Percentiles rank a stretch among this genome's conserved stretches.
Evolutionary conservation across 129 eudicot genomes (phyloP).

Genomic region (Chrysanthemum makinoi): DNA sequence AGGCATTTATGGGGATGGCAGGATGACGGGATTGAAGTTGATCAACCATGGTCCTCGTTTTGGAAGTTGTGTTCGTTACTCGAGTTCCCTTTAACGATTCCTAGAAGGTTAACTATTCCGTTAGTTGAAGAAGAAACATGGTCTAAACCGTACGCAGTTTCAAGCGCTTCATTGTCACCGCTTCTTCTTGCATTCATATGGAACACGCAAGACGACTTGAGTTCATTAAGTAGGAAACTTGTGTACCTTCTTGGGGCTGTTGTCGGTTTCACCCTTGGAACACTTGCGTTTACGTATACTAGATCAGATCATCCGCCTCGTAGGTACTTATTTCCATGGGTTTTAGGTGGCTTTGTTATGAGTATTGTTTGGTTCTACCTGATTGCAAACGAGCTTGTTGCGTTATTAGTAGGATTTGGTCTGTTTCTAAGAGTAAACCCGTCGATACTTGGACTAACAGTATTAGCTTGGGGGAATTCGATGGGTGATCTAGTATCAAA

Average conservation of each 20-base stretch:
- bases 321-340: conserved; percentile 67
- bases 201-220: conserved; percentile 48
- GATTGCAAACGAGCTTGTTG: conserved; percentile 91
- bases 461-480: conserved; percentile 41
- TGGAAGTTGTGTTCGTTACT: conserved; percentile 52
- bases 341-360: conserved; percentile 86
- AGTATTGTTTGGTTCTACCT: conserved; percentile 95
- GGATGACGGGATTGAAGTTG: conserved; percentile 32
- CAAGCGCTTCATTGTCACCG: conserved; percentile 76
- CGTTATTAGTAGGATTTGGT: conserved; percentile 69
- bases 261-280: conserved; percentile 49
- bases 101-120: conserved; percentile 83
- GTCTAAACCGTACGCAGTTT: conserved; percentile 80
- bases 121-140: conserved; percentile 85
- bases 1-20: no score
- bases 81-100: conserved; percentile 67
- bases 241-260: conserved; percentile 50
- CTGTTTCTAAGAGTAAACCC: conserved; percentile 65
- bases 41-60: conserved; percentile 43
- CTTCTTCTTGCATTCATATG: conserved; percentile 63
- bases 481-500: conserved; percentile 85
- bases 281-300: conserved; percentile 58
- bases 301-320: background rate
- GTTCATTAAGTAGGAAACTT: conserved; percentile 36
- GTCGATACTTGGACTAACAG: conserved; percentile 83